Percentiles rank a stretch among this genome's conserved stretches.
Evolutionary conservation across 2,329 filamentous ascomycete genomes (phyloP).

Genomic region (Aciculosporium take): DNA sequence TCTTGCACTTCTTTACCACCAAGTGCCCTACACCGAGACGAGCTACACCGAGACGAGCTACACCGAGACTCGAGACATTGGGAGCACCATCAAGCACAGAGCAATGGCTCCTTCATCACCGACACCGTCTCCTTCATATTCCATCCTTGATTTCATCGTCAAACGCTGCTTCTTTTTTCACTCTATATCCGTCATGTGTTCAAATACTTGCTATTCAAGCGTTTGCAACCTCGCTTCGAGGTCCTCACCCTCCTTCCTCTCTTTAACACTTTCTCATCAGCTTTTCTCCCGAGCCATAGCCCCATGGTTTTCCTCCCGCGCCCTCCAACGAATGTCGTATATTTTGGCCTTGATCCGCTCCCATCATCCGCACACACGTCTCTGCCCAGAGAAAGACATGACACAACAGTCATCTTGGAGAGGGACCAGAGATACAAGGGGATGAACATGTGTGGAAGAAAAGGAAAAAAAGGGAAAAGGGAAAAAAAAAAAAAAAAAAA

Average conservation of each 20-base stretch:
- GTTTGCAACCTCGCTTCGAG: slow-evolving; percentile 6
- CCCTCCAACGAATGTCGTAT: slow-evolving; percentile 1
- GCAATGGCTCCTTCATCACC: background rate
- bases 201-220: slow-evolving; percentile 16
- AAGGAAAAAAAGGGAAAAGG: background rate
- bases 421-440: background rate
- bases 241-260: slow-evolving; percentile 4
- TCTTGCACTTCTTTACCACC: too few relatives aligned
- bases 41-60: too few relatives aligned
- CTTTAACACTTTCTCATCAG: slow-evolving; percentile 4
- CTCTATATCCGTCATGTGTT: slow-evolving; percentile 12
- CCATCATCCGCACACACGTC: background rate
- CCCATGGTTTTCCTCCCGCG: slow-evolving; percentile 1
- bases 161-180: slow-evolving; percentile 6
- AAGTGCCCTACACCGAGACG: too few relatives aligned
- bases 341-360: background rate
- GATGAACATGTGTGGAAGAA: slow-evolving; percentile 1
- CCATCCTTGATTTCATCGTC: background rate
- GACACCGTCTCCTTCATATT: background rate
- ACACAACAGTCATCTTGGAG: background rate
- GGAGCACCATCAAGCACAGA: too few relatives aligned
- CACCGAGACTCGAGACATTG: too few relatives aligned
- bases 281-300: background rate
- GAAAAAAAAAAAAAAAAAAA: background rate
- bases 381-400: background rate